These are phyloP conservation scores for Fusarium palustre DNA, from an alignment of 2,329 filamentous ascomycete species.

Conservation along the genomic window DNA sequence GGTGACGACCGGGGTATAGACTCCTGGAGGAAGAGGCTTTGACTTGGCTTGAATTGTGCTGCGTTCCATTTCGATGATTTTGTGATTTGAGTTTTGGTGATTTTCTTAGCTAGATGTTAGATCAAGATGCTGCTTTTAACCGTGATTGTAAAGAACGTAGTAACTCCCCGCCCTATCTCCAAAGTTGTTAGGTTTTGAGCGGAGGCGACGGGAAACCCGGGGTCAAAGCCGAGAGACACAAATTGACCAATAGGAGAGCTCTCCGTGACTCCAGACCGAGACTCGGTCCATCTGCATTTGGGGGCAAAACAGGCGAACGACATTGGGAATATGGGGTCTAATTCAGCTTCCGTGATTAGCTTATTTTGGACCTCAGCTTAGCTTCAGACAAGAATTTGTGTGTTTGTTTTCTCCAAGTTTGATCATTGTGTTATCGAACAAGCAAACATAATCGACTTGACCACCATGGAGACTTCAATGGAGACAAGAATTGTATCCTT, in stretches of 20 bases:
- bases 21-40: slow-evolving; percentile 55
- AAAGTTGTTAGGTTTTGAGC: not conserved
- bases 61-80: slow-evolving; percentile 41
- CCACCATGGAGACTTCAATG: slow-evolving; percentile 24
- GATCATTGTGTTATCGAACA: not conserved
- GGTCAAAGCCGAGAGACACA: not conserved
- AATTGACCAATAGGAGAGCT: slow-evolving; percentile 12
- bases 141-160: not conserved
- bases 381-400: not conserved
- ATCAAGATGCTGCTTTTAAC: slow-evolving; percentile 1
- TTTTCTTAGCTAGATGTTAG: not conserved
- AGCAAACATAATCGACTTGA: not conserved
- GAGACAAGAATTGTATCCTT: slow-evolving; percentile 29
- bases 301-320: not conserved
- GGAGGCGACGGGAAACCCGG: not conserved
- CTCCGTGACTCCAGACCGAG: slow-evolving; percentile 5
- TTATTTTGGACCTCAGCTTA: slow-evolving; percentile 15
- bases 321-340: not conserved
- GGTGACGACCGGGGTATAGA: slow-evolving; percentile 61
- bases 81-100: not conserved
- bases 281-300: not conserved
- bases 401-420: not conserved
- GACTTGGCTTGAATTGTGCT: slow-evolving; percentile 52
- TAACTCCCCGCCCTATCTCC: slow-evolving; percentile 14
- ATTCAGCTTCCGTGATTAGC: slow-evolving; percentile 7